Percentiles rank a stretch among this genome's conserved stretches.
These are phyloP conservation scores for Alternaria sp. DNA, from an alignment of 2,329 filamentous ascomycete species.

Conservation along the genomic window DNA sequence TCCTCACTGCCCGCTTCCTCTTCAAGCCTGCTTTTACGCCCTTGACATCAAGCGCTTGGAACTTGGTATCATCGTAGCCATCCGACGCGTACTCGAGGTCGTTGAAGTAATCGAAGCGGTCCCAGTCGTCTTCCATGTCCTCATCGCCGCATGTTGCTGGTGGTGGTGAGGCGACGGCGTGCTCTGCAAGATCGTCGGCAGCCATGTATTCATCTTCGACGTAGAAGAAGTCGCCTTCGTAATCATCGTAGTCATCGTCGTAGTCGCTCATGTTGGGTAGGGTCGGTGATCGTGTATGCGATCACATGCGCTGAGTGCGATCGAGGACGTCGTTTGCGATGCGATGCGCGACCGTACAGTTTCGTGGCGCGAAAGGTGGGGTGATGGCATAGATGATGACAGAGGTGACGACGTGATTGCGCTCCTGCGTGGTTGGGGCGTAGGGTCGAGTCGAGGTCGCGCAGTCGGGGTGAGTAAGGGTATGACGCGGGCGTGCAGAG, in stretches of 20 bases:
- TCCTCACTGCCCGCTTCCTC: slow-evolving; percentile 34
- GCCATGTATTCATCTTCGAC: slow-evolving; percentile 53
- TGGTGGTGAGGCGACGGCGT: slow-evolving; percentile 53
- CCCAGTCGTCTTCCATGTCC: slow-evolving; percentile 50
- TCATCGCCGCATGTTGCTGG: slow-evolving; percentile 40
- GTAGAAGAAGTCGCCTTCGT: slow-evolving; percentile 54
- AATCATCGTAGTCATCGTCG: slow-evolving; percentile 48
- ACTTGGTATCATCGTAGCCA: slow-evolving; percentile 53
- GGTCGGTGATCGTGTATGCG: slow-evolving; percentile 7
- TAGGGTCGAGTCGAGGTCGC: not conserved
- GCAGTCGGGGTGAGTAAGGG: not conserved
- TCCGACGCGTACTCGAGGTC: slow-evolving; percentile 58
- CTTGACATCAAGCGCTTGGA: slow-evolving; percentile 27
- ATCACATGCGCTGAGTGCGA: not conserved
- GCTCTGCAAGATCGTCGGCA: slow-evolving; percentile 58
- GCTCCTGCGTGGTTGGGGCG: not conserved
- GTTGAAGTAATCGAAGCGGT: slow-evolving; percentile 56
- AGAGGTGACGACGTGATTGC: not conserved
- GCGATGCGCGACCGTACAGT: not conserved
- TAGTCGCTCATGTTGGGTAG: slow-evolving; percentile 50
- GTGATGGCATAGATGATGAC: not conserved
- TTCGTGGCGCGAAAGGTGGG: not conserved
- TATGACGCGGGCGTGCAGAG: slow-evolving; percentile 14
- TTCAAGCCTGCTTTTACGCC: slow-evolving; percentile 33
- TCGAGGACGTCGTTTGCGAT: not conserved